Evolutionary conservation across 208 protist species (phyloP), one percentile per base, ranked within the genome.

Genomic region (Acanthamoeba royreba): DNA sequence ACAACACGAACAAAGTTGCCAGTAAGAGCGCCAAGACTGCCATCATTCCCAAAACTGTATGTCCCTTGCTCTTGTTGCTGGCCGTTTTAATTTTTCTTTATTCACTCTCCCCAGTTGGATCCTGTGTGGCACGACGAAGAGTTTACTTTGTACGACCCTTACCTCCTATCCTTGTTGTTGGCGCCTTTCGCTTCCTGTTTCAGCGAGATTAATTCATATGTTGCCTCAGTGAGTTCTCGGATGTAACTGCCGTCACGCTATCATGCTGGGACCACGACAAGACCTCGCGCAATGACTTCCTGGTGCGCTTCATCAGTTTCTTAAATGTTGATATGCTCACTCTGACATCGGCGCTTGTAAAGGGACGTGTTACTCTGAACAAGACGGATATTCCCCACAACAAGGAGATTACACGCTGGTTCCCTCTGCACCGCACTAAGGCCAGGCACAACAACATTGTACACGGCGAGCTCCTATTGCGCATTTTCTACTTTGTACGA

Each of bases 351-450:
- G n/a, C n/a, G n/a, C n/a, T n/a, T n/a, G n/a, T n/a, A 58, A 7
- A 81, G 69, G 69, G 69, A 81, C 11, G 69, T 46, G 33, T 85
- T 33, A 55, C 40, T 25, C 31, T 85, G 8, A 22, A 35, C 15
- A 53, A 53, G 9, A 17, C 15, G 11, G 52, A 5, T 33, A 46
- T 85, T n/a, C 40, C 74, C 45, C 31, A 25, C 74, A 85, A 85
- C 45, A 4, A 13, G 40, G 38, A 85, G 74, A 46, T 85, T 13
- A 49, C 17, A 13, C 74, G 74, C 33, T 85, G 74, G 74, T 85
- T 85, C 74, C 74, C 74, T 4, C 22, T 85, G 38, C 74, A 85
- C n/a, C 38, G 52, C 74, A 85, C 74, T 22, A 85, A 85, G 74
- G 38, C 31, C 5, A 19, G 52, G 28, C n/a, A 25, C 38, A 81